phyloP scores from a whole-genome alignment of 768 basidiomycete genomes.

The Kwoniella mangroviensis region DNA sequence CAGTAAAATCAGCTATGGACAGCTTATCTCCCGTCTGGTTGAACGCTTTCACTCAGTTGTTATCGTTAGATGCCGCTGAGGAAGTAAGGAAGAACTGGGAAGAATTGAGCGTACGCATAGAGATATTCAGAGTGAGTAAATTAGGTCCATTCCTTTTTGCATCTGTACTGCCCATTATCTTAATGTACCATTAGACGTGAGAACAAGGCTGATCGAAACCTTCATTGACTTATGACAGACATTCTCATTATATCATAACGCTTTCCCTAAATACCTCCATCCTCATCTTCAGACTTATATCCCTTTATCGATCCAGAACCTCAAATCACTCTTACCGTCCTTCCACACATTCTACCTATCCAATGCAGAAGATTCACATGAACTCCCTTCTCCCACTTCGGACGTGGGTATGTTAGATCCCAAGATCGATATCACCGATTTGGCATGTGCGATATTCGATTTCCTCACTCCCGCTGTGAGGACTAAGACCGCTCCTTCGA shows the following conservation, averaged over 20 bases:
- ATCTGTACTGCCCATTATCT: no score
- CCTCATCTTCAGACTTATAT: constrained; percentile 59
- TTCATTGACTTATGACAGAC: constrained; percentile 62
- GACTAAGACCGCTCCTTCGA: constrained; percentile 66
- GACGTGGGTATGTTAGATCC: constrained; percentile 60
- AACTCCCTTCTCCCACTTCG: constrained; percentile 62
- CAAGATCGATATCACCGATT: constrained; percentile 70
- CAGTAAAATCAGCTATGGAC: constrained; percentile 79
- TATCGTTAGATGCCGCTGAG: constrained; percentile 67
- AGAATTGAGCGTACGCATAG: constrained; percentile 73
- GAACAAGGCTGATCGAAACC: not conserved
- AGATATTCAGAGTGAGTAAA: constrained; percentile 76
- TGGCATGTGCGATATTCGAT: constrained; percentile 79
- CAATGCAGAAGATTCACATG: constrained; percentile 57
- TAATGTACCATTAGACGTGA: no score
- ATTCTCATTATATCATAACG: constrained; percentile 75
- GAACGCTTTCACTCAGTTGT: constrained; percentile 80
- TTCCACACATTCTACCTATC: constrained; percentile 59
- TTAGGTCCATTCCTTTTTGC: not conserved
- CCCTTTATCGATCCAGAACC: constrained; percentile 57
- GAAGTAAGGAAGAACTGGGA: constrained; percentile 81
- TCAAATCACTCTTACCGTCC: constrained; percentile 65
- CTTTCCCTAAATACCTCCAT: constrained; percentile 76
- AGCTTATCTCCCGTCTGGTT: constrained; percentile 87
- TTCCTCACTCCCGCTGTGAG: constrained; percentile 72